phyloP scores from a whole-genome alignment of 139 green algal genomes.

The Volvox africanus region DNA sequence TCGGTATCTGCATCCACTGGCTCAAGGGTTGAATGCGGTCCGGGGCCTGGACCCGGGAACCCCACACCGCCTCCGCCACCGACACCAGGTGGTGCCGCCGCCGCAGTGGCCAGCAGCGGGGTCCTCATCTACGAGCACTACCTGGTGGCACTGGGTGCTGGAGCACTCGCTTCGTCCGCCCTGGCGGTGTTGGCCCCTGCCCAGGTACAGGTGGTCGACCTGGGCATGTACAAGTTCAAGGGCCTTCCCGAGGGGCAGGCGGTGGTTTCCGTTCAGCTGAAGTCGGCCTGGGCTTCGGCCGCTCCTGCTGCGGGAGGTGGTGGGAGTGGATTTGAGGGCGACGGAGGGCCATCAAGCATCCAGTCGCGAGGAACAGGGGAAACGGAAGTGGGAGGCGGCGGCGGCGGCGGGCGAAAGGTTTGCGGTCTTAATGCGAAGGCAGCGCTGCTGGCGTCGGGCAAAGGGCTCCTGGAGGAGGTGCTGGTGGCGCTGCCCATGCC shows the following conservation, averaged over 20 bases:
- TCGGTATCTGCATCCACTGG: no score
- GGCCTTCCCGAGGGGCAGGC: not conserved
- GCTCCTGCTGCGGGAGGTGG: not conserved
- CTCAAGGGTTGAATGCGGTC: no score
- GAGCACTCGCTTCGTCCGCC: not conserved
- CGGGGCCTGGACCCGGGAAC: not conserved
- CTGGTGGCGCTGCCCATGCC: conserved; percentile 12
- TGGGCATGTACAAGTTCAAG: conserved; percentile 33
- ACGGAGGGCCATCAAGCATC: not conserved
- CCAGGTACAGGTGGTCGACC: conserved; percentile 5
- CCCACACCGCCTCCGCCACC: no score
- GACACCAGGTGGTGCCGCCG: not conserved
- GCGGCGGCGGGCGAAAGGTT: not conserved
- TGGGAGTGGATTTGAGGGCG: not conserved
- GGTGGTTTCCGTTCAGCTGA: not conserved
- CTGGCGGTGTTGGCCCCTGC: not conserved
- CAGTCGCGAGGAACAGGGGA: not conserved
- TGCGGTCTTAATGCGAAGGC: not conserved
- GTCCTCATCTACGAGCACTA: not conserved
- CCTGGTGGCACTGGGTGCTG: not conserved
- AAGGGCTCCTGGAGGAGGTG: not conserved
- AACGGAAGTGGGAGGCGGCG: not conserved
- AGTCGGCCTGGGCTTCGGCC: not conserved
- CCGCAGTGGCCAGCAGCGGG: not conserved
- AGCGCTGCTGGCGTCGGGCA: not conserved